Percentiles rank a stretch among this genome's conserved stretches.
These are phyloP conservation scores for Pecoramyces ruminantium DNA, from an alignment of 192 early-diverging fungal genomes.

Conservation along the genomic window DNA sequence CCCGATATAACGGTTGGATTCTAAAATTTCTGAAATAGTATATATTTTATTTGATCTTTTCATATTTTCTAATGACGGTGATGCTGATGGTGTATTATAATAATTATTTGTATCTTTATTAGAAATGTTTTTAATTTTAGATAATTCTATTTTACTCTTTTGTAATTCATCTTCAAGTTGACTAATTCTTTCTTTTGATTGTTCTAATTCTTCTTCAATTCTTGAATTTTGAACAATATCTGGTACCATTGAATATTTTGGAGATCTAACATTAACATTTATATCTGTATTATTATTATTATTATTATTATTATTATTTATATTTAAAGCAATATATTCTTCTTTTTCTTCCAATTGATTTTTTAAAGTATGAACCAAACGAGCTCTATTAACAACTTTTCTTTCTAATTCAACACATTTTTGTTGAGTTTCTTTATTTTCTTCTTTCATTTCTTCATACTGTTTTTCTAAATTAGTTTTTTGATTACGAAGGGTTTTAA, in stretches of 20 bases:
- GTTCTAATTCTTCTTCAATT: background rate
- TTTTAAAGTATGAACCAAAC: background rate
- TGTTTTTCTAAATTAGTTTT: background rate
- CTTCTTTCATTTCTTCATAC: background rate
- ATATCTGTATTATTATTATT: background rate
- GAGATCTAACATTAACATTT: too few relatives aligned
- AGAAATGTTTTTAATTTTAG: background rate
- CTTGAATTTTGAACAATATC: background rate
- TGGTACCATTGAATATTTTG: background rate
- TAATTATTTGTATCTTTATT: background rate
- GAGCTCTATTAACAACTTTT: background rate
- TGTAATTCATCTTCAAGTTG: background rate
- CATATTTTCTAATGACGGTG: background rate
- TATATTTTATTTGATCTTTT: background rate
- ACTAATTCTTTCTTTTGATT: background rate
- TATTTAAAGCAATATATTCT: background rate
- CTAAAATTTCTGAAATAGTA: background rate
- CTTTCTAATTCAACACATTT: background rate
- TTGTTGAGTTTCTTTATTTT: background rate
- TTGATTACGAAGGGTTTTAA: background rate
- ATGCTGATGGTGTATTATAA: background rate
- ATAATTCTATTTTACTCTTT: background rate
- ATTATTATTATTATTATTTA: background rate
- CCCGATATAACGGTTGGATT: background rate
- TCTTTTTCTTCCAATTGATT: background rate